Evolutionary conservation across 179 eudicot species (phyloP).

Genomic region (Patellifolia procumbens): DNA sequence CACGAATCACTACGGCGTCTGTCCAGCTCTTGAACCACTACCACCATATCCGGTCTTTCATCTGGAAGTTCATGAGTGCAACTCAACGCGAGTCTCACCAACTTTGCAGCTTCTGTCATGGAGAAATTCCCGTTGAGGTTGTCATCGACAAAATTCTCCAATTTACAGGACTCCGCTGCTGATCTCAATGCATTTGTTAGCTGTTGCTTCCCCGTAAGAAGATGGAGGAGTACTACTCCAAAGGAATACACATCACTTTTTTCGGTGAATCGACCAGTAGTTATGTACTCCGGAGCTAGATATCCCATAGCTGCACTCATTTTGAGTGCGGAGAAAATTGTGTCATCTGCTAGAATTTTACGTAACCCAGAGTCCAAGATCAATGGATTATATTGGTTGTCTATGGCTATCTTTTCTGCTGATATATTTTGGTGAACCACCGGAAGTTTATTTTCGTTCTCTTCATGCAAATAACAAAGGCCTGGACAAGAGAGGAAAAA

Average conservation of each 20-base stretch:
- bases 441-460: slow-evolving; percentile 52
- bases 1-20: slow-evolving; percentile 12
- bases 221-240: slow-evolving; percentile 72
- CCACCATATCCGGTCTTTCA: slow-evolving; percentile 60
- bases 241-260: slow-evolving; percentile 84
- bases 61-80: slow-evolving; percentile 73
- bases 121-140: slow-evolving; percentile 58
- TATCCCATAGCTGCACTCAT: slow-evolving; percentile 95
- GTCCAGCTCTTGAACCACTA: slow-evolving; percentile 51
- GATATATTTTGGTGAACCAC: slow-evolving; percentile 82
- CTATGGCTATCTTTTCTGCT: slow-evolving; percentile 80
- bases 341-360: slow-evolving; percentile 79
- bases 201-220: slow-evolving; percentile 64
- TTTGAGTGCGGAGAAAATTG: slow-evolving; percentile 75
- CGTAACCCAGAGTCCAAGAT: slow-evolving; percentile 71
- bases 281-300: slow-evolving; percentile 85
- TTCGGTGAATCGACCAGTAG: slow-evolving; percentile 82
- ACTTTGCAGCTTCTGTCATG: slow-evolving; percentile 58
- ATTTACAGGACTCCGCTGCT: slow-evolving; percentile 53
- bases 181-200: slow-evolving; percentile 48
- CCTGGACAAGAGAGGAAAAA: slow-evolving; percentile 40
- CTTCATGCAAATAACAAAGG: slow-evolving; percentile 63
- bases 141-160: slow-evolving; percentile 60
- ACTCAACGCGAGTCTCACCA: slow-evolving; percentile 58
- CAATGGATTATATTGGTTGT: slow-evolving; percentile 60